phyloP scores from a whole-genome alignment of 75 land plant genomes.

The Picea sitchensis region DNA sequence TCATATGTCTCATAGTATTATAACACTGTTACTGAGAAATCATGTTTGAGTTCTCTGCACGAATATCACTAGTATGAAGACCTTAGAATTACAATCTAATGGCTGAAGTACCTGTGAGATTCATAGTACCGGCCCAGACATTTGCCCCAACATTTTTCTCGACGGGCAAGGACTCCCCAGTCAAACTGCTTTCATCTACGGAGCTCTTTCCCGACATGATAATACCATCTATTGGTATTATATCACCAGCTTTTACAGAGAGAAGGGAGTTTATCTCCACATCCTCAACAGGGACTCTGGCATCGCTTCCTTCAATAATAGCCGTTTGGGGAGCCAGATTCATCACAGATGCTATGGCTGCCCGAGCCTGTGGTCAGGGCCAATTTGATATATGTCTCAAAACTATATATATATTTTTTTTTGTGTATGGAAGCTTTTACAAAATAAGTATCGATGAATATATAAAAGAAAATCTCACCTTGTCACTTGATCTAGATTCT shows the following conservation, averaged over 20 bases:
- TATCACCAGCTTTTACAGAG: conserved; percentile 90
- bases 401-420: no score
- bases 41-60: no score
- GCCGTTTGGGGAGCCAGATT: conserved; percentile 84
- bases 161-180: conserved; percentile 88
- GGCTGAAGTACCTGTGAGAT: conserved; percentile 59
- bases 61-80: no score
- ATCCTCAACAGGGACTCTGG: conserved; percentile 56
- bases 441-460: no score
- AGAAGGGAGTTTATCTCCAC: conserved; percentile 62
- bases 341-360: conserved; percentile 71
- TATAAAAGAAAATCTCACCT: conserved; percentile 36
- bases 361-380: conserved; percentile 54
- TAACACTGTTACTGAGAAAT: no score
- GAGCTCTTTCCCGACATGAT: conserved; percentile 75
- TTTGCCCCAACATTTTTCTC: conserved; percentile 56
- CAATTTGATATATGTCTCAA: no score
- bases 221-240: conserved; percentile 83
- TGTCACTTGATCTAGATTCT: conserved; percentile 77
- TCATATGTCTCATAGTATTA: no score
- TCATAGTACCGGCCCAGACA: conserved; percentile 94
- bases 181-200: conserved; percentile 83
- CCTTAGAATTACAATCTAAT: no score
- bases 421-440: no score
- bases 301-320: conserved; percentile 61